Percentiles rank a stretch among this genome's conserved stretches.
Conservation (phyloP, 148 eudicot genomes). For the Camellia lanceoleosa region DNA sequence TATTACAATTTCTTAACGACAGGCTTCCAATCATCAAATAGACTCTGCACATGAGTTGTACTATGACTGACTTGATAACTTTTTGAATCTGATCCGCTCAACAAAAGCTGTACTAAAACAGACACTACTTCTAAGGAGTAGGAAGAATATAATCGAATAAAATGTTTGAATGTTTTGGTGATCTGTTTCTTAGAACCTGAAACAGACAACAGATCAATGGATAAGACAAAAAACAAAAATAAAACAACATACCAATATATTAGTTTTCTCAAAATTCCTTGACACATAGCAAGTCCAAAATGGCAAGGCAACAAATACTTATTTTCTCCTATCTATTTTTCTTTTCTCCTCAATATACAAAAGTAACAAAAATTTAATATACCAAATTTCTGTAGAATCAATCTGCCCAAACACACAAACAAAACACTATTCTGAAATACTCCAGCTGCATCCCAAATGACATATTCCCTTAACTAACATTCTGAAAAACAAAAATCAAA, state of each 20-base stretch:
- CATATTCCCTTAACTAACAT: background rate
- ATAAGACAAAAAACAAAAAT: background rate
- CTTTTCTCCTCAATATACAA: background rate
- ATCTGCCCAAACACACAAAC: background rate
- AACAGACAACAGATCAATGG: constrained; percentile 7
- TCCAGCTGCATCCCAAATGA: background rate
- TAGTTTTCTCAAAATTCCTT: background rate
- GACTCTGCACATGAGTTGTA: constrained; percentile 34
- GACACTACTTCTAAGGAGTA: constrained; percentile 61
- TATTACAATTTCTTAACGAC: constrained; percentile 59
- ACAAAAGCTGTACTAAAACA: constrained; percentile 55
- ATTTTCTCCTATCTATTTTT: background rate
- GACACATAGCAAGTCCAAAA: background rate
- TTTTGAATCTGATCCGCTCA: constrained; percentile 47
- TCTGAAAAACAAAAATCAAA: background rate
- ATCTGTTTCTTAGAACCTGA: constrained; percentile 74
- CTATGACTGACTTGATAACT: constrained; percentile 29
- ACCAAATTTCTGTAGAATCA: background rate
- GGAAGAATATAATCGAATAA: constrained; percentile 64
- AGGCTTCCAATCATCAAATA: constrained; percentile 75
- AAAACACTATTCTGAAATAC: background rate
- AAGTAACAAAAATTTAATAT: background rate
- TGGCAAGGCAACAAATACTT: background rate
- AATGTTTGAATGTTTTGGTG: constrained; percentile 39
- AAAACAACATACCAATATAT: background rate